Conservation (phyloP, 139 green algal species). For the Tetraselmis striata region DNA sequence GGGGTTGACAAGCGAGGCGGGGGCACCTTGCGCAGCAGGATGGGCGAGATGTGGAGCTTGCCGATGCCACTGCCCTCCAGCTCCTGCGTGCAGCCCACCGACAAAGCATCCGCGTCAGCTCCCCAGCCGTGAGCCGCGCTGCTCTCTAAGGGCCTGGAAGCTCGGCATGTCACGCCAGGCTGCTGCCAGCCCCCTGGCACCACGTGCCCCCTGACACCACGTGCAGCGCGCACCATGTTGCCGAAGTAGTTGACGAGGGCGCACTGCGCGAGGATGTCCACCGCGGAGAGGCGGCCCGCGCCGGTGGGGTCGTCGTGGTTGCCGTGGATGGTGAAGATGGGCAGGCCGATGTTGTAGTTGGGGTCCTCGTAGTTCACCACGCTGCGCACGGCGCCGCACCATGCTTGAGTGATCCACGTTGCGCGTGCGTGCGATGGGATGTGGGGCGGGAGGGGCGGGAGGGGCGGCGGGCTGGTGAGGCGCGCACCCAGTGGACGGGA, state of each 20-base stretch:
- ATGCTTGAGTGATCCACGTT: not conserved
- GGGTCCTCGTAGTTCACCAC: slow-evolving; percentile 85
- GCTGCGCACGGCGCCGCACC: slow-evolving; percentile 20
- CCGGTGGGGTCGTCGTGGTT: slow-evolving; percentile 97
- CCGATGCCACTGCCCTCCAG: slow-evolving; percentile 2
- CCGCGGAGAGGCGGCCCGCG: slow-evolving; percentile 81
- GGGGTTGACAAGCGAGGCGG: no score
- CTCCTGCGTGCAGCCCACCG: no score
- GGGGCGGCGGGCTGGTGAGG: not conserved
- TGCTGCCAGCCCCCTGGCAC: no score
- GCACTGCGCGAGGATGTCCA: slow-evolving; percentile 83
- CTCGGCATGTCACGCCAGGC: no score
- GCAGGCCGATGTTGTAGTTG: slow-evolving; percentile 88
- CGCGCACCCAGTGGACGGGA: slow-evolving; percentile 32
- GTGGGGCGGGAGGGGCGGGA: not conserved
- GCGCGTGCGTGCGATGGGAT: not conserved
- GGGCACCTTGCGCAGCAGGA: slow-evolving; percentile 69
- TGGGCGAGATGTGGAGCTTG: slow-evolving; percentile 38
- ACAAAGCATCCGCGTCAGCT: no score
- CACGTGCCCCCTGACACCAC: not conserved
- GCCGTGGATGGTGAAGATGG: slow-evolving; percentile 97
- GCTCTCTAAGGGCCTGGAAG: no score
- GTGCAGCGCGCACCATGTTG: slow-evolving; percentile 55
- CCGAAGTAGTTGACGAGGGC: slow-evolving; percentile 98
- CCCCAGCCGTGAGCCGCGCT: no score